Evolutionary conservation across 495 filamentous ascomycete species (phyloP).

Genomic region (Penicillium daleae): DNA sequence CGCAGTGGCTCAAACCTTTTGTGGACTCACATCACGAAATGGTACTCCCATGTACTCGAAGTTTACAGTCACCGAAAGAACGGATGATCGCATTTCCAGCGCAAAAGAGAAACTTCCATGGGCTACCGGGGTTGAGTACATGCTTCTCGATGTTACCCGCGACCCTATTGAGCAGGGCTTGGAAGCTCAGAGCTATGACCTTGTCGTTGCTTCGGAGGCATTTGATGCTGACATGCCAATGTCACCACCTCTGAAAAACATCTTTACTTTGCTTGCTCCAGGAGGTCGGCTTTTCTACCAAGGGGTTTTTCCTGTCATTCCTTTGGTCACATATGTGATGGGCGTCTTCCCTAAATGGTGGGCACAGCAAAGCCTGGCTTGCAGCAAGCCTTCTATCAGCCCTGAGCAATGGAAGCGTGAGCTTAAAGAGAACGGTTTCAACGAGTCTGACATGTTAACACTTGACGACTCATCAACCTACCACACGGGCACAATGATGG

Average conservation of each 20-base stretch:
- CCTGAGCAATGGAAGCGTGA: not conserved
- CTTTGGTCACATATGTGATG: not conserved
- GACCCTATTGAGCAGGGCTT: conserved; percentile 2
- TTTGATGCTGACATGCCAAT: conserved; percentile 4
- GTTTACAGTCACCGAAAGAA: not conserved
- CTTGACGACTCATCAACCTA: not conserved
- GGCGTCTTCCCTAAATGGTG: not conserved
- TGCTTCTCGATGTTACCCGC: not conserved
- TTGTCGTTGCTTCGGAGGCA: conserved; percentile 7
- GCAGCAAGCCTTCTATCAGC: not conserved
- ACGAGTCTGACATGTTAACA: conserved; percentile 2
- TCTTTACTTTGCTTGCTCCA: not conserved
- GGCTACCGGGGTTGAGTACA: not conserved
- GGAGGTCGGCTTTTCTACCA: not conserved
- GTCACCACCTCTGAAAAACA: not conserved
- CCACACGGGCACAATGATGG: not conserved
- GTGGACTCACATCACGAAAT: not conserved
- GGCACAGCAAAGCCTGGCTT: not conserved
- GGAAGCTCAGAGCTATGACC: conserved; percentile 5
- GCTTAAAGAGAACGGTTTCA: not conserved
- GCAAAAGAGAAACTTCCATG: not conserved
- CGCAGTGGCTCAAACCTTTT: not conserved
- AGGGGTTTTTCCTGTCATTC: not conserved
- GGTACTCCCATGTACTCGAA: conserved; percentile 6
- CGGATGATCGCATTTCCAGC: not conserved